Evolutionary conservation across 2,329 filamentous ascomycete species (phyloP).

Genomic region (Bipolaris oryzae): DNA sequence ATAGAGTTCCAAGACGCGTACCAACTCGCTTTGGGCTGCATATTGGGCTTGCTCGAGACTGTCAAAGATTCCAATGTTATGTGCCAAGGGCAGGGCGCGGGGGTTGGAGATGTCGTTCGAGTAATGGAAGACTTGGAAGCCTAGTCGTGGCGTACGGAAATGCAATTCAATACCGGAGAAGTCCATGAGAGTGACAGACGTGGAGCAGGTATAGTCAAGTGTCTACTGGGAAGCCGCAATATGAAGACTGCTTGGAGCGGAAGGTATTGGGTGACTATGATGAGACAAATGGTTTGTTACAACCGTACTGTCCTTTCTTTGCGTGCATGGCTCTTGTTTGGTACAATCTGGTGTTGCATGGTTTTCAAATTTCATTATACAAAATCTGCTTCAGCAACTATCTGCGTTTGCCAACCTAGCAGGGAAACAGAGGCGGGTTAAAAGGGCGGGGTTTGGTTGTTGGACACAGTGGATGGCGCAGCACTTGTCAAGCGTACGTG

Average conservation of each 20-base stretch:
- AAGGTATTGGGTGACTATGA: neutral
- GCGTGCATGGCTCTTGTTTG: neutral
- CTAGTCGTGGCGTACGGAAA: neutral
- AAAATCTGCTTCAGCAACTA: neutral
- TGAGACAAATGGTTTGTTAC: neutral
- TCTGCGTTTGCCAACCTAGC: conserved; percentile 2
- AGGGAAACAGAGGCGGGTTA: neutral
- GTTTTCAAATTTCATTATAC: neutral
- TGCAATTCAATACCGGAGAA: neutral
- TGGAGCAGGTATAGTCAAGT: neutral
- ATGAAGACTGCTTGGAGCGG: neutral
- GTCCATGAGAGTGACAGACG: neutral
- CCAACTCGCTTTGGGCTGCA: neutral
- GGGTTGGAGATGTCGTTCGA: neutral
- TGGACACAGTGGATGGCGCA: neutral
- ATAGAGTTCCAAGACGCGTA: neutral
- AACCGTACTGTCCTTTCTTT: neutral
- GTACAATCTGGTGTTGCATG: neutral
- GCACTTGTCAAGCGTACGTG: no score
- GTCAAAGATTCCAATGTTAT: conserved; percentile 4
- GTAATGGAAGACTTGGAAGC: neutral
- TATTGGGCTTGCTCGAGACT: neutral
- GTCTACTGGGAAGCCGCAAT: neutral
- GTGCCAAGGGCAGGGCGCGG: neutral
- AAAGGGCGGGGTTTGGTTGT: neutral